Evolutionary conservation across 345 rosid genomes (phyloP).

Genomic region (Triadica sebifera): DNA sequence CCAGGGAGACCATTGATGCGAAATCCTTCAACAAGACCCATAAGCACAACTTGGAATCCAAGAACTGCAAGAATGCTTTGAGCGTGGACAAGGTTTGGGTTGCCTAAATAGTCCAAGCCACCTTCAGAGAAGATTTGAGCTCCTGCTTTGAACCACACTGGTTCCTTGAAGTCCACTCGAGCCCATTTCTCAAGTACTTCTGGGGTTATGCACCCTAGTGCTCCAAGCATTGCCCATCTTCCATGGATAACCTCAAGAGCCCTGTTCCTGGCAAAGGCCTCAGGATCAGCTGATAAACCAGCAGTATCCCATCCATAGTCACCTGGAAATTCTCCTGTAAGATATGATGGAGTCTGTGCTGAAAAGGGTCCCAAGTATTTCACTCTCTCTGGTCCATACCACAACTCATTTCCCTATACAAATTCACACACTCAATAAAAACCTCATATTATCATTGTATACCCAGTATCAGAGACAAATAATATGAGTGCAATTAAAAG

Average conservation of each 20-base stretch:
- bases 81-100: conserved; percentile 96
- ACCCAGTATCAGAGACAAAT: neutral
- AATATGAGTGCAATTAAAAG: too few relatives aligned
- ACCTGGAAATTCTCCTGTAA: conserved; percentile 90
- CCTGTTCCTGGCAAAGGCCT: conserved; percentile 92
- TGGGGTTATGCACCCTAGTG: conserved; percentile 92
- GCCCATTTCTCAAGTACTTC: conserved; percentile 86
- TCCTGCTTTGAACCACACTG: conserved; percentile 99
- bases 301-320: conserved; percentile 99
- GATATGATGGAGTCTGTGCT: conserved; percentile 88
- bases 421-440: too few relatives aligned
- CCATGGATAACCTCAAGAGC: conserved; percentile 99
- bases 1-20: conserved; percentile 92
- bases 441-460: too few relatives aligned
- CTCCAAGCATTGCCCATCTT: conserved; percentile 97
- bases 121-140: conserved; percentile 98
- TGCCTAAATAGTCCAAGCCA: conserved; percentile 94
- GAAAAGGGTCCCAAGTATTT: conserved; percentile 98
- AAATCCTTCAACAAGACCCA: conserved; percentile 93
- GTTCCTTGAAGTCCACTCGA: conserved; percentile 83
- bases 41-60: conserved; percentile 80
- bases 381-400: conserved; percentile 97
- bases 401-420: conserved; percentile 63
- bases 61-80: conserved; percentile 95
- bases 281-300: conserved; percentile 91